phyloP scores from a whole-genome alignment of 2,329 filamentous ascomycete genomes.

The Zalaria obscura region DNA sequence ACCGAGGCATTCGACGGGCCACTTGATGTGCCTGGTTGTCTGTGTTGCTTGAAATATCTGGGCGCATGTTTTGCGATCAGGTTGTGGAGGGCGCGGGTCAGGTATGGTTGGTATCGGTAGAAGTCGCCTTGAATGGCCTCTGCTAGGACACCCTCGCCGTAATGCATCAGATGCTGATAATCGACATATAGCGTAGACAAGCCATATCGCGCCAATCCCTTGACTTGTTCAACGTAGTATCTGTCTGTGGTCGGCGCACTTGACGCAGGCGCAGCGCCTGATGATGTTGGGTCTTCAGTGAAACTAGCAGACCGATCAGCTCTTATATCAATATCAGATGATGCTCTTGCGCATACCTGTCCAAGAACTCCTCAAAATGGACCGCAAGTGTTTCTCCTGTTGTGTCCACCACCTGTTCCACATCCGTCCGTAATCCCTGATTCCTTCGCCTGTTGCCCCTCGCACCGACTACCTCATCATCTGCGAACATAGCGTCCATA shows the following conservation, averaged over 20 bases:
- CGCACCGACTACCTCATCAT: constrained; percentile 46
- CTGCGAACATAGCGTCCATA: constrained; percentile 38
- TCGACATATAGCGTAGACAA: constrained; percentile 82
- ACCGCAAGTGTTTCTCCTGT: constrained; percentile 62
- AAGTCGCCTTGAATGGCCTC: constrained; percentile 81
- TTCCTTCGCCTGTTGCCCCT: constrained; percentile 30
- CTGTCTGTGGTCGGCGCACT: constrained; percentile 63
- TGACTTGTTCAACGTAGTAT: constrained; percentile 75
- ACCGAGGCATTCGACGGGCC: constrained; percentile 52
- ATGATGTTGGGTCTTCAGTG: constrained; percentile 6
- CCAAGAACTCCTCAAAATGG: constrained; percentile 67
- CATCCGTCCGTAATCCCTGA: constrained; percentile 36
- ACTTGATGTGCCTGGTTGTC: constrained; percentile 63
- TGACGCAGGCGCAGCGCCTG: constrained; percentile 31
- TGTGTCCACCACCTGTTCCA: constrained; percentile 62
- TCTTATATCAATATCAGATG: too few relatives aligned
- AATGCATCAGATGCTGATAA: constrained; percentile 67
- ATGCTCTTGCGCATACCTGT: constrained; percentile 50
- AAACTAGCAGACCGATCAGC: background rate
- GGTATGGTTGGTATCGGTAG: constrained; percentile 87
- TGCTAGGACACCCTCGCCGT: constrained; percentile 67
- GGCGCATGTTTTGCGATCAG: constrained; percentile 91
- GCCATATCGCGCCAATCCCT: constrained; percentile 57
- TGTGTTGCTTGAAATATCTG: constrained; percentile 83
- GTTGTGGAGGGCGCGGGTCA: constrained; percentile 78